Evolutionary conservation across 2,329 filamentous ascomycete genomes (phyloP).

Genomic region (Xylariomycetidae sp.): DNA sequence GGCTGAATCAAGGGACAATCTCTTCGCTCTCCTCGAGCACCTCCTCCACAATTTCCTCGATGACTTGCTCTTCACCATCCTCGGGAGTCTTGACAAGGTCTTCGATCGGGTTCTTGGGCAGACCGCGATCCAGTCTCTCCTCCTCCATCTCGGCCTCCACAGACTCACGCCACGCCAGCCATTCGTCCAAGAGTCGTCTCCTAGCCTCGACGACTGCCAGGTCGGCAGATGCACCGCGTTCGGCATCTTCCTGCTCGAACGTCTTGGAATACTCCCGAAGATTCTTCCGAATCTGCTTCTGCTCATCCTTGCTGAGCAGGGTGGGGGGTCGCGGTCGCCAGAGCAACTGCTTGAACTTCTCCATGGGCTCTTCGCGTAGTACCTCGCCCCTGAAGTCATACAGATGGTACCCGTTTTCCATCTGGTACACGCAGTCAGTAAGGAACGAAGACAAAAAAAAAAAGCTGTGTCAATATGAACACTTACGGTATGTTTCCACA

Average conservation of each 20-base stretch:
- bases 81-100: slow-evolving; percentile 55
- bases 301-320: slow-evolving; percentile 93
- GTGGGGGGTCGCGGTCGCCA: slow-evolving; percentile 91
- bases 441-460: too few relatives aligned
- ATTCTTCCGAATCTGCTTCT: slow-evolving; percentile 97
- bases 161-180: slow-evolving; percentile 75
- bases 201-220: slow-evolving; percentile 88
- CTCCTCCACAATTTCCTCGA: slow-evolving; percentile 87
- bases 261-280: slow-evolving; percentile 91
- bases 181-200: slow-evolving; percentile 78
- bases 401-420: slow-evolving; percentile 98
- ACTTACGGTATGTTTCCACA: slow-evolving; percentile 93
- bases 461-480: not conserved
- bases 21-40: slow-evolving; percentile 84
- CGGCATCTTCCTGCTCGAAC: slow-evolving; percentile 93
- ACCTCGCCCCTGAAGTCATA: slow-evolving; percentile 93
- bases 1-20: slow-evolving; percentile 35
- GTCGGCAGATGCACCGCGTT: slow-evolving; percentile 90
- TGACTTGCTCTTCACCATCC: slow-evolving; percentile 68
- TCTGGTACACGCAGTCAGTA: slow-evolving; percentile 48
- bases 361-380: slow-evolving; percentile 84
- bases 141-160: slow-evolving; percentile 68
- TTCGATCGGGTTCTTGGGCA: slow-evolving; percentile 62
- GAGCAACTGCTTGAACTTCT: slow-evolving; percentile 96
- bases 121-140: slow-evolving; percentile 63